These are phyloP conservation scores for Juncus effusus DNA, from an alignment of 176 grass and related monocot genomes.

Conservation along the genomic window DNA sequence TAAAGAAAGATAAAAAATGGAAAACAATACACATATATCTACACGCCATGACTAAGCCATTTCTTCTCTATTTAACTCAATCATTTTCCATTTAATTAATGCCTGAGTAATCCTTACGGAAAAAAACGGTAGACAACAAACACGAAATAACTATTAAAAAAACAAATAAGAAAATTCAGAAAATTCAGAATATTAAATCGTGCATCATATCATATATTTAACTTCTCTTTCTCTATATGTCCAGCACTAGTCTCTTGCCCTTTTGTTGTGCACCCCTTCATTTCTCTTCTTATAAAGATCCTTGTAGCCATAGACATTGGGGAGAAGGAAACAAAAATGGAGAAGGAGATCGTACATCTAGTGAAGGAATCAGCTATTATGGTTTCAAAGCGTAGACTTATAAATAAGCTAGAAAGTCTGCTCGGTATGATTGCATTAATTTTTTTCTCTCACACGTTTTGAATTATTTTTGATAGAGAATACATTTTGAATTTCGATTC, in stretches of 20 bases:
- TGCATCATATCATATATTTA: no score
- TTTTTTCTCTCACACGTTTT: background rate
- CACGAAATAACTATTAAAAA: no score
- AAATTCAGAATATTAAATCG: no score
- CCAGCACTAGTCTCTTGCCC: background rate
- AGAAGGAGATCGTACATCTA: background rate
- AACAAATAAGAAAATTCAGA: no score
- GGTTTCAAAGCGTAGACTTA: background rate
- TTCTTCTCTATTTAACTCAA: no score
- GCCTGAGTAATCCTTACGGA: no score
- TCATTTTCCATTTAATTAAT: no score
- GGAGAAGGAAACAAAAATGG: background rate
- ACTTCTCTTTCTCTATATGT: background rate
- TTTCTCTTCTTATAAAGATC: background rate
- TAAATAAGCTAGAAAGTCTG: conserved; percentile 4
- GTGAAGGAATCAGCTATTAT: conserved; percentile 1
- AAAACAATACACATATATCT: no score
- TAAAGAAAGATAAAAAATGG: no score
- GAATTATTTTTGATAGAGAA: background rate
- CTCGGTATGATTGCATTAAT: conserved; percentile 1
- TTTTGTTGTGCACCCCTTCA: background rate
- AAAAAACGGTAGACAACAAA: no score
- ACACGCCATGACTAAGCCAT: no score
- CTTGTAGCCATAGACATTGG: background rate
- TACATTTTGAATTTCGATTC: no score